Conservation (phyloP, 768 basidiomycete genomes). For the Mycena kentingensis region DNA sequence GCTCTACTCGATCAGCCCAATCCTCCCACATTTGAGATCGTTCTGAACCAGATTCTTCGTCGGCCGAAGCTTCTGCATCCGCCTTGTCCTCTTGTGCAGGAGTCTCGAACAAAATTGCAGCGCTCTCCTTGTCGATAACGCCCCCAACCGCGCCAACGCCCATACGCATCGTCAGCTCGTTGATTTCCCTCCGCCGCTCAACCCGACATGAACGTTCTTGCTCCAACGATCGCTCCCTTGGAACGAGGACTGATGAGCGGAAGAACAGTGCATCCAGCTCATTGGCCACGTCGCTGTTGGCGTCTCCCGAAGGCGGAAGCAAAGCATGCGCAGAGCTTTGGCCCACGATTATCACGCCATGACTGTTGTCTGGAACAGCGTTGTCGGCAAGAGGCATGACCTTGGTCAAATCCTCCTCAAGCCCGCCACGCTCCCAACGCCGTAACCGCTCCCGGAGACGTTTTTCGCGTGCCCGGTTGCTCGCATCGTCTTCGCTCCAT, state of each 20-base stretch:
- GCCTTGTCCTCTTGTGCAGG: conserved; percentile 14
- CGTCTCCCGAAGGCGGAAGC: conserved; percentile 22
- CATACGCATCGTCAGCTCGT: conserved; percentile 83
- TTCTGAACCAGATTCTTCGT: conserved; percentile 6
- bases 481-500: conserved; percentile 67
- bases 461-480: conserved; percentile 69
- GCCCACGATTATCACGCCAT: conserved; percentile 56
- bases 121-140: conserved; percentile 46
- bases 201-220: conserved; percentile 61
- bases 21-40: conserved; percentile 51
- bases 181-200: conserved; percentile 69
- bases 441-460: conserved; percentile 70
- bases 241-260: conserved; percentile 71
- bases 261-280: conserved; percentile 49
- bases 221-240: conserved; percentile 52
- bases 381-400: conserved; percentile 44
- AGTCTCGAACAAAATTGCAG: conserved; percentile 15
- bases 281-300: conserved; percentile 25
- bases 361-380: conserved; percentile 36
- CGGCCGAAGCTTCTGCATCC: conserved; percentile 1
- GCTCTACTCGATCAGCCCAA: conserved; percentile 71
- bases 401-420: conserved; percentile 66
- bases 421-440: conserved; percentile 67
- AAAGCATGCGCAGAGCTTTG: too few relatives aligned
- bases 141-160: conserved; percentile 78